Evolutionary conservation across 208 protist species (phyloP).

Genomic region (Crithidia thermophila): DNA sequence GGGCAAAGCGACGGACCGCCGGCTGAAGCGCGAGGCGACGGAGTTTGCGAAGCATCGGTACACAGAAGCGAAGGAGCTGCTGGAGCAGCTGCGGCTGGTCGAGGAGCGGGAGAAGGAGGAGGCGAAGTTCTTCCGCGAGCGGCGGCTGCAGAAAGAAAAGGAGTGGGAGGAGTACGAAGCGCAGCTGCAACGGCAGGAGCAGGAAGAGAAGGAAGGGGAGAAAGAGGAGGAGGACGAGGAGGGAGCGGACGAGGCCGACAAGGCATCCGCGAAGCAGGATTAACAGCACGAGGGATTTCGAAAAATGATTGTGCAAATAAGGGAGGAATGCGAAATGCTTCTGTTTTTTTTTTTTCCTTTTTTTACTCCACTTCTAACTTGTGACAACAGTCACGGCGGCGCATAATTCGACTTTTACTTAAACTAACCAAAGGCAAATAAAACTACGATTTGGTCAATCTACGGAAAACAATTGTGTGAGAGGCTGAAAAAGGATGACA

Average conservation of each 20-base stretch:
- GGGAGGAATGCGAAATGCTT: neutral
- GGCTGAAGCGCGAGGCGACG: conserved; percentile 36
- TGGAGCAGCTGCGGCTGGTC: conserved; percentile 78
- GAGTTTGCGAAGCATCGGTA: conserved; percentile 68
- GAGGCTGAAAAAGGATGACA: too few relatives aligned
- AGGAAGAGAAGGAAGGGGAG: conserved; percentile 19
- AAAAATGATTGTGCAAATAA: too few relatives aligned
- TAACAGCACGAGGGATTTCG: too few relatives aligned
- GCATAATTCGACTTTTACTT: too few relatives aligned
- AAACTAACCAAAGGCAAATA: too few relatives aligned
- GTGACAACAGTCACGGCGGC: too few relatives aligned
- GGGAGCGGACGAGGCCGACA: conserved; percentile 2
- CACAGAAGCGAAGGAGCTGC: conserved; percentile 66
- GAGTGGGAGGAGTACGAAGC: conserved; percentile 76
- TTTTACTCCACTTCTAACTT: neutral
- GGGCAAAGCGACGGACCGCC: conserved; percentile 21
- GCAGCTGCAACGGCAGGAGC: conserved; percentile 34
- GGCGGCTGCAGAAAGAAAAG: conserved; percentile 67
- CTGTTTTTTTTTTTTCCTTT: neutral
- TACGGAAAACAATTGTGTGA: too few relatives aligned
- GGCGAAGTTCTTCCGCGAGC: conserved; percentile 75
- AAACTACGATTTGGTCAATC: too few relatives aligned
- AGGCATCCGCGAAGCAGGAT: conserved; percentile 11
- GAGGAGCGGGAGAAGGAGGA: conserved; percentile 84
- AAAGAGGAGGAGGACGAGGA: neutral